Conservation (phyloP, 1,139 yeast genomes). For the Yamadazyma membranifaciens region DNA sequence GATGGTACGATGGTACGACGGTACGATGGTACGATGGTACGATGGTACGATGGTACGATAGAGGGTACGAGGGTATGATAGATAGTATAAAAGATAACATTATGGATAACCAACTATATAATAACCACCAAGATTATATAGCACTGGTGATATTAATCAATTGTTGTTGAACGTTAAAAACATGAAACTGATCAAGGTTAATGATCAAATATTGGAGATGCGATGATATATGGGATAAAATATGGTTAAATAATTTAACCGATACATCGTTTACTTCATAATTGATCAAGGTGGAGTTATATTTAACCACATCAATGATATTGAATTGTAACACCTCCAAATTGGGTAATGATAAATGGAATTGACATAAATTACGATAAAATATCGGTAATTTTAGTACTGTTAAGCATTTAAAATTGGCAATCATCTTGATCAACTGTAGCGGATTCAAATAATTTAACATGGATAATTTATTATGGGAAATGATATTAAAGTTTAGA, state of each 20-base stretch:
- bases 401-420: conserved; percentile 3
- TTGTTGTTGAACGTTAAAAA: conserved; percentile 4
- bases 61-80: too few species aligned
- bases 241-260: conserved; percentile 1
- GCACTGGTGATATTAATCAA: not conserved
- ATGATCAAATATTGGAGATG: conserved; percentile 5
- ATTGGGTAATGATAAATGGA: conserved; percentile 3
- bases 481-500: conserved; percentile 5
- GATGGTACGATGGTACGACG: too few species aligned
- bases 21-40: too few species aligned
- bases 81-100: too few species aligned
- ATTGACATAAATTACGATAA: conserved; percentile 5
- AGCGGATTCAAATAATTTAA: conserved; percentile 5
- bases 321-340: conserved; percentile 6
- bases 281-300: conserved; percentile 6
- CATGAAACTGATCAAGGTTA: conserved; percentile 6
- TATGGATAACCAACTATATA: too few species aligned
- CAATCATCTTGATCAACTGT: conserved; percentile 1
- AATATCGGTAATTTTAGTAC: conserved; percentile 8
- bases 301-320: conserved; percentile 7
- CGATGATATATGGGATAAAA: not conserved
- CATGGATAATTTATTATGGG: conserved; percentile 7
- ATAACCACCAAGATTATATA: not conserved
- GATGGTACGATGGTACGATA: too few species aligned
- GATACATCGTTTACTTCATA: conserved; percentile 8